Evolutionary conservation across 768 basidiomycete species (phyloP).

Genomic region (Crepidotus variabilis): DNA sequence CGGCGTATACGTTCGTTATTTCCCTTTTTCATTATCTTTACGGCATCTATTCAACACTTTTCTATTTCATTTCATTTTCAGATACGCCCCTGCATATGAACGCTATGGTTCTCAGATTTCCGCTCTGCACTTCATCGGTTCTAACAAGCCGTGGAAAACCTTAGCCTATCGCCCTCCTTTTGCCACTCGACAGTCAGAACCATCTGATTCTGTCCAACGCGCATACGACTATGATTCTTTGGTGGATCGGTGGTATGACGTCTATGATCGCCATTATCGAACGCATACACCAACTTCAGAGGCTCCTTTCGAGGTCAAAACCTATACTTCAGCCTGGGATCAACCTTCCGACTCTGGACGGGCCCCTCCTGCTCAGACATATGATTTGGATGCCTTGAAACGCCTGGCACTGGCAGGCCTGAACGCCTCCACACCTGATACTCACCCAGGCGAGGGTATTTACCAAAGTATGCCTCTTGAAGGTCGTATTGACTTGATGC

Average conservation of each 20-base stretch:
- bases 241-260: constrained; percentile 85
- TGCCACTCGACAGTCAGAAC: constrained; percentile 22
- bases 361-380: constrained; percentile 15
- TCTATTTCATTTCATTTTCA: constrained; percentile 24
- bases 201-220: constrained; percentile 32
- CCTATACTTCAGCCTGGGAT: constrained; percentile 79
- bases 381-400: constrained; percentile 65
- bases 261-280: constrained; percentile 88
- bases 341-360: constrained; percentile 22
- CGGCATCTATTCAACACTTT: constrained; percentile 21
- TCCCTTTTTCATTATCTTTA: constrained; percentile 17
- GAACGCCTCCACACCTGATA: constrained; percentile 22
- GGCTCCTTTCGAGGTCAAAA: constrained; percentile 56
- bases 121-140: constrained; percentile 91
- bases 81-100: constrained; percentile 95
- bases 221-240: constrained; percentile 79
- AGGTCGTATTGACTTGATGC: constrained; percentile 86
- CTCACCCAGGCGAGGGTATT: constrained; percentile 51
- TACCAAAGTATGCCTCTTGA: constrained; percentile 83
- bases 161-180: constrained; percentile 66
- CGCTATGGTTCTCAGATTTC: constrained; percentile 87
- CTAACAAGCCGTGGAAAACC: constrained; percentile 92
- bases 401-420: constrained; percentile 60
- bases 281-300: constrained; percentile 41
- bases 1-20: constrained; percentile 85